Evolutionary conservation across 495 filamentous ascomycete genomes (phyloP).

Genomic region (Thozetella sp.): DNA sequence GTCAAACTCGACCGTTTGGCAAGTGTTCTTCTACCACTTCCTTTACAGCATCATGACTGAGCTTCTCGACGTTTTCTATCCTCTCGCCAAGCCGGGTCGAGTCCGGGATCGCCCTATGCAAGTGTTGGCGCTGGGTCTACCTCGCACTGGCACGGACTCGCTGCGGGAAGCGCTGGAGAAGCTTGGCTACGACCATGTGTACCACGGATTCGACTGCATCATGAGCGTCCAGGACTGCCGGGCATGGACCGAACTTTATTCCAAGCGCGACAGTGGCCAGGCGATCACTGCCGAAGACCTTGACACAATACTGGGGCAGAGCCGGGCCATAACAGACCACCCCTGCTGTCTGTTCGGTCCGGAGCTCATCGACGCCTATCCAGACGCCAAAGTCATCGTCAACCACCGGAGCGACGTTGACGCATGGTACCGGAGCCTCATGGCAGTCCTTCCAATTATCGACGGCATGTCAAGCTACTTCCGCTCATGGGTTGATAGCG

Average conservation of each 20-base stretch:
- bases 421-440: slow-evolving; percentile 24
- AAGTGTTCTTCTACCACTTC: not conserved
- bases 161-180: slow-evolving; percentile 56
- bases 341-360: slow-evolving; percentile 60
- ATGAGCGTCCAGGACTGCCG: slow-evolving; percentile 53
- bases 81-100: not conserved
- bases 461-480: not conserved
- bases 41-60: not conserved
- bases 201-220: slow-evolving; percentile 63
- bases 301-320: slow-evolving; percentile 63
- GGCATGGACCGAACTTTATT: slow-evolving; percentile 9
- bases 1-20: not conserved
- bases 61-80: not conserved
- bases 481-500: not conserved
- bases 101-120: slow-evolving; percentile 48
- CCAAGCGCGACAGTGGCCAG: not conserved
- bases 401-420: slow-evolving; percentile 50
- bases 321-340: slow-evolving; percentile 60
- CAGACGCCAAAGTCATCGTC: slow-evolving; percentile 65
- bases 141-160: slow-evolving; percentile 62
- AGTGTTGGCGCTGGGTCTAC: slow-evolving; percentile 60
- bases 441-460: not conserved
- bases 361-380: slow-evolving; percentile 66
- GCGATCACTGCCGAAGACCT: slow-evolving; percentile 58
- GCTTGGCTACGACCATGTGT: slow-evolving; percentile 57